These are phyloP conservation scores for Camillea tinctor DNA, from an alignment of 2,329 filamentous ascomycete genomes.

Conservation along the genomic window DNA sequence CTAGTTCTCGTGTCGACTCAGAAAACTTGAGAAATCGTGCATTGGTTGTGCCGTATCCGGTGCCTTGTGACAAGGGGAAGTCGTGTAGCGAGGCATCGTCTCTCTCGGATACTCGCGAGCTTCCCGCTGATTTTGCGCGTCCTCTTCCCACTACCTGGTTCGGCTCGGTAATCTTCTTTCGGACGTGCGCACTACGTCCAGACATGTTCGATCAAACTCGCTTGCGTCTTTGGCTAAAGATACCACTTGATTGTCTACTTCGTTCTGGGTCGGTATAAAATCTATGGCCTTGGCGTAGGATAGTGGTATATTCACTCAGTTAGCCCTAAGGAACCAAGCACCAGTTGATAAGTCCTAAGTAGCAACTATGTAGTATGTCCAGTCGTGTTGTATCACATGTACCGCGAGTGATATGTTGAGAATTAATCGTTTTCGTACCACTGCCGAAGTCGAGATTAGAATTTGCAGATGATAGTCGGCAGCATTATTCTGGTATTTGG, in stretches of 20 bases:
- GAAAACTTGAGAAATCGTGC: constrained; percentile 47
- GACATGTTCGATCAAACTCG: constrained; percentile 44
- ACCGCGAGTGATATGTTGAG: not conserved
- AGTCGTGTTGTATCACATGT: not conserved
- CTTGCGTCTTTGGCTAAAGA: not conserved
- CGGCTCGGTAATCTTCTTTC: constrained; percentile 56
- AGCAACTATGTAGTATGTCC: not conserved
- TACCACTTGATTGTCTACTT: not conserved
- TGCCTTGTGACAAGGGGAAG: constrained; percentile 37
- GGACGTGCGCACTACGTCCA: constrained; percentile 56
- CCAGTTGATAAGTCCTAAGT: not conserved
- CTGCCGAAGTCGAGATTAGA: not conserved
- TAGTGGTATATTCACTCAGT: not conserved
- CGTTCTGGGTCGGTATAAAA: not conserved
- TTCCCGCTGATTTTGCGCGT: constrained; percentile 38
- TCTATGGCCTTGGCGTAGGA: not conserved
- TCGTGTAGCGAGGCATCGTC: constrained; percentile 41
- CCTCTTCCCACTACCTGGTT: constrained; percentile 30
- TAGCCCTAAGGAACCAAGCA: too few species aligned
- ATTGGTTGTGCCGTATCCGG: constrained; percentile 43
- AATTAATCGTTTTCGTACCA: not conserved
- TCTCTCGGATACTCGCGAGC: constrained; percentile 34
- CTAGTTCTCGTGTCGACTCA: constrained; percentile 37
- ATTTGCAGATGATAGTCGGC: not conserved
- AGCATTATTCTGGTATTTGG: constrained; percentile 6